phyloP scores from a whole-genome alignment of 192 early-diverging fungal genomes.

The Diversispora epigaea region DNA sequence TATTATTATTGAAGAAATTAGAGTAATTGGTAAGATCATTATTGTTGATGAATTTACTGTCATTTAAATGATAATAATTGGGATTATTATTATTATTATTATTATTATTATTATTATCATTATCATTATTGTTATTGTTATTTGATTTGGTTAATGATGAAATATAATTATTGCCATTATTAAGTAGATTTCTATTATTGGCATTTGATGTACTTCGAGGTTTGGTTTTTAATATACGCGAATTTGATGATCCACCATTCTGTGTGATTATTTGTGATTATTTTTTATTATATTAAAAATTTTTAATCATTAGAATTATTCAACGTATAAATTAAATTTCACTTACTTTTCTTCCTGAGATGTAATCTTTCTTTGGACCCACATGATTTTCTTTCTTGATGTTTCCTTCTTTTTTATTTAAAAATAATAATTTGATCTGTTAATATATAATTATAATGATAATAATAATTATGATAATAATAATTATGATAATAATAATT shows the following conservation, averaged over 20 bases:
- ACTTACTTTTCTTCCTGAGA: conserved; percentile 2
- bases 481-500: too few relatives aligned
- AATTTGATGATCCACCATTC: not conserved
- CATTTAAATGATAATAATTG: not conserved
- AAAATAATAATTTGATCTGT: not conserved
- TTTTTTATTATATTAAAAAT: not conserved
- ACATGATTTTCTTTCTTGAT: not conserved
- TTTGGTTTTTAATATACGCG: not conserved
- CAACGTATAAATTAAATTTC: not conserved
- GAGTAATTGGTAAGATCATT: not conserved
- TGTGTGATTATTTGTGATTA: not conserved
- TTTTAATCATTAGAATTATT: not conserved
- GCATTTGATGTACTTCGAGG: not conserved
- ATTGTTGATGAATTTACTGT: not conserved
- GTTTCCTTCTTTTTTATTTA: not conserved
- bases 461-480: too few relatives aligned
- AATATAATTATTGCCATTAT: not conserved
- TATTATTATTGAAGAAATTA: too few relatives aligned
- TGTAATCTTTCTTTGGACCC: not conserved
- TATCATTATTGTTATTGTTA: not conserved
- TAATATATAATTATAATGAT: not conserved
- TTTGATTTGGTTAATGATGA: not conserved
- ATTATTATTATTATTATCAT: too few relatives aligned
- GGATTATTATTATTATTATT: too few relatives aligned
- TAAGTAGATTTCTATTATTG: not conserved